Percentiles rank a stretch among this genome's conserved stretches.
These are phyloP conservation scores for Reutealis trisperma DNA, from an alignment of 345 rosid species.

Conservation along the genomic window DNA sequence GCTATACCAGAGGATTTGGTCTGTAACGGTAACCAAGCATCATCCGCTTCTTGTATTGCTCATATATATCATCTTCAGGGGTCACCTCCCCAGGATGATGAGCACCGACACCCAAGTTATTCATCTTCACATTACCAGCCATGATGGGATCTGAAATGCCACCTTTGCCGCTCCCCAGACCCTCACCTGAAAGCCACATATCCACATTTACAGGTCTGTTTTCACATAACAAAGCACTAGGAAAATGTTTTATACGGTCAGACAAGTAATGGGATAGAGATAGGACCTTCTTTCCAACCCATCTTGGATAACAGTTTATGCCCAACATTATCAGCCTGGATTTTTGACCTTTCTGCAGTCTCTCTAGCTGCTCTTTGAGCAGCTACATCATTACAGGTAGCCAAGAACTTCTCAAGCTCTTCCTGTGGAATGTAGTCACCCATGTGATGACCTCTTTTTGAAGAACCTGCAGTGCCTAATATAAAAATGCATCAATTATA, in stretches of 20 bases:
- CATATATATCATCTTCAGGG: constrained; percentile 92
- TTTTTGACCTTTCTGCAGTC: constrained; percentile 74
- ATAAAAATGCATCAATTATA: not conserved
- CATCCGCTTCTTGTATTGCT: constrained; percentile 99
- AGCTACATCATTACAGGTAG: constrained; percentile 75
- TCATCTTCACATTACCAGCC: constrained; percentile 84
- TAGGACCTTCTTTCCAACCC: constrained; percentile 98
- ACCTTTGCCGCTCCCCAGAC: constrained; percentile 86
- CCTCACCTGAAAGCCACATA: constrained; percentile 72
- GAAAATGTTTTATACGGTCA: not conserved
- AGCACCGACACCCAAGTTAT: constrained; percentile 97
- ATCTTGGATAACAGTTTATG: constrained; percentile 92
- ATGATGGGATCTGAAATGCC: constrained; percentile 93
- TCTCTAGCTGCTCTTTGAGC: constrained; percentile 67
- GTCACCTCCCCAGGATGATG: constrained; percentile 86
- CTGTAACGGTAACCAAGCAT: constrained; percentile 96
- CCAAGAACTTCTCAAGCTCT: constrained; percentile 92
- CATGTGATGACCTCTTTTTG: constrained; percentile 95
- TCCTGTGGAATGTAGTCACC: constrained; percentile 93
- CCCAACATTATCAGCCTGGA: constrained; percentile 96
- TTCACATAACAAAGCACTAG: not conserved
- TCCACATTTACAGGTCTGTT: not conserved
- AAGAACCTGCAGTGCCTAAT: constrained; percentile 34
- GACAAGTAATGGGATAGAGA: constrained; percentile 12
- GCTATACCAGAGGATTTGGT: constrained; percentile 89